Evolutionary conservation across 176 grass and related monocot species (phyloP), one percentile per base, ranked within the genome.

Genomic region (Pharus latifolius): DNA sequence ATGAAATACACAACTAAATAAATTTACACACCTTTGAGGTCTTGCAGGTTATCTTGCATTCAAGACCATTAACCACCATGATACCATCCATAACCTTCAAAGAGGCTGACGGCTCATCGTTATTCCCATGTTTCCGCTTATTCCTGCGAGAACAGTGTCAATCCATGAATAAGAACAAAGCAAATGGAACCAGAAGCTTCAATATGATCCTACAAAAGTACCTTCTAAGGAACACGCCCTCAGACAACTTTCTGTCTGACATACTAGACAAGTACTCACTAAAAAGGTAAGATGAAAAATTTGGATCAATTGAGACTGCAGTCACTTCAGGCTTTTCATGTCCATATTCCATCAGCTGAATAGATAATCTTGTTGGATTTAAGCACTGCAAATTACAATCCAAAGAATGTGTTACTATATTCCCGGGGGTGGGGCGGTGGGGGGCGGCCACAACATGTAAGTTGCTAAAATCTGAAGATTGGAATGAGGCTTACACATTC

Each of bases 261-360:
- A 65, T 71, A 58, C 64, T 88, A 15, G 84, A 88, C 50, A 99
- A 57, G 72, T 87, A 88, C 73, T 94, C 87, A 26, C 46, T 69
- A 40, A 83, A 88, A 22, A 94, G 78, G 55, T 91, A 93, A 0
- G 90, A 63, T 23, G 90, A 86, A 79, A 99, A 99, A 78, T 88
- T 99, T n/a, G 95, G 95, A 84, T 99, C 95, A n/a, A 94, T 86
- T 38, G 95, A 90, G 41, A 99, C 90, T 30, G 90, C 90, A 10
- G 95, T 91, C 24, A 84, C 82, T 77, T 99, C 95, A 54, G 87
- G 95, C 79, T 93, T 99, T 71, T 99, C 95, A 64, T 93, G 84
- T 4, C 84, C 95, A 83, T 88, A 92, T 20, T 99, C 95, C 90
- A 94, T 99, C 48, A 99, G 82, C 47, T 99, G 90, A 69, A 99